These are phyloP conservation scores for Globisporangium middletonii DNA, from an alignment of 352 stramenopile genomes.

Conservation along the genomic window DNA sequence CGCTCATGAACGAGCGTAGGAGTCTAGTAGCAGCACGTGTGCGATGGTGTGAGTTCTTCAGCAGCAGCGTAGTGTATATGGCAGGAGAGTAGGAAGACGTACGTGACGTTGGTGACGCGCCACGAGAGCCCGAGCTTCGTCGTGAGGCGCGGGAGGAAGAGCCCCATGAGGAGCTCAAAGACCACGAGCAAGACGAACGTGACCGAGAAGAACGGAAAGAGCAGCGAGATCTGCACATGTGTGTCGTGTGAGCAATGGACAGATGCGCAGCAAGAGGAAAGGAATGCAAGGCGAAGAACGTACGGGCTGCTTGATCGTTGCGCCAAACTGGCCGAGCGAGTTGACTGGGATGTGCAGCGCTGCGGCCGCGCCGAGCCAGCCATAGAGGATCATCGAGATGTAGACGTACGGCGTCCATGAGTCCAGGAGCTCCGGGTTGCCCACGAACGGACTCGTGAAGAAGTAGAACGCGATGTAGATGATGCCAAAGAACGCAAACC, in stretches of 20 bases:
- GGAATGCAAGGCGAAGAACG: not conserved
- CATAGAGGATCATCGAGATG: constrained; percentile 82
- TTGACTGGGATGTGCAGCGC: constrained; percentile 71
- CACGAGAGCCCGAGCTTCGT: constrained; percentile 50
- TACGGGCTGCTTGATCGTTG: constrained; percentile 82
- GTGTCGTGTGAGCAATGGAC: not conserved
- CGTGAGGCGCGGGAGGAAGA: constrained; percentile 51
- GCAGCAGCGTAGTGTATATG: not conserved
- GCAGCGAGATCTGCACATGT: constrained; percentile 52
- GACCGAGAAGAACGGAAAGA: constrained; percentile 84
- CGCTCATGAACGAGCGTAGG: constrained; percentile 72
- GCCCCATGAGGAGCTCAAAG: constrained; percentile 63
- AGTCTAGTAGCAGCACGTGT: constrained; percentile 23
- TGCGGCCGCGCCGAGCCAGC: constrained; percentile 73
- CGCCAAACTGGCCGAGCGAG: constrained; percentile 62
- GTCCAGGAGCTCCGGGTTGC: constrained; percentile 77
- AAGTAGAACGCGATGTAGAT: constrained; percentile 87
- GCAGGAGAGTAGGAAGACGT: constrained; percentile 29
- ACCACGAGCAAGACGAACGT: constrained; percentile 72
- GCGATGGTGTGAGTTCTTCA: not conserved
- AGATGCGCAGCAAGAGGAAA: not conserved
- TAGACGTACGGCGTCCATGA: constrained; percentile 87
- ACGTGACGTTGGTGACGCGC: constrained; percentile 69
- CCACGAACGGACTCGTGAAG: constrained; percentile 85
- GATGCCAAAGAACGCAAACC: constrained; percentile 75